Conservation (phyloP, 148 eudicot genomes). For the Heliamphora exappendiculata region DNA sequence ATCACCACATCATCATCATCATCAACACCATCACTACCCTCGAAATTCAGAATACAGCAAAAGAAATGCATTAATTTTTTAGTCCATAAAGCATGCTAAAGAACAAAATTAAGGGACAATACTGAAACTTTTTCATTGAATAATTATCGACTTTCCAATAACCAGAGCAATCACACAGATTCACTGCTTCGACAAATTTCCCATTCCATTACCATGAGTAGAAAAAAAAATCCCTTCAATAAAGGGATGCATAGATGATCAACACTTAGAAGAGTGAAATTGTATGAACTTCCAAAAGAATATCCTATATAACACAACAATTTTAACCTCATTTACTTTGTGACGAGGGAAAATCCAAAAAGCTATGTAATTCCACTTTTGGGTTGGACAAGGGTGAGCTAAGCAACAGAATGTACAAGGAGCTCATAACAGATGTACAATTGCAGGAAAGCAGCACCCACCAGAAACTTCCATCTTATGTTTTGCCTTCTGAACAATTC, state of each 20-base stretch:
- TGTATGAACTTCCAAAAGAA: neutral
- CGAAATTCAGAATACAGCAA: too few relatives aligned
- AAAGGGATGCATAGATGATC: neutral
- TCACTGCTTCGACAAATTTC: neutral
- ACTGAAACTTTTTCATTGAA: neutral
- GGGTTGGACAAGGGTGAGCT: conserved; percentile 4
- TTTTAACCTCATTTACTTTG: conserved; percentile 21
- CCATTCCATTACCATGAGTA: neutral
- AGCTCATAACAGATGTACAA: conserved; percentile 38
- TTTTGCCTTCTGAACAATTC: neutral
- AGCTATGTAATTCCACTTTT: neutral
- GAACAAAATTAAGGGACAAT: neutral
- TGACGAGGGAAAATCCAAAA: conserved; percentile 3
- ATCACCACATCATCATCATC: neutral
- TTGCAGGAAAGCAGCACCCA: conserved; percentile 31
- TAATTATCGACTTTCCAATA: neutral
- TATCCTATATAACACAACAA: conserved; percentile 14
- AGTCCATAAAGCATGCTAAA: neutral
- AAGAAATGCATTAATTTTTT: neutral
- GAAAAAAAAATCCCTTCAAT: neutral
- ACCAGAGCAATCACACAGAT: neutral
- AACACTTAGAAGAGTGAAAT: neutral
- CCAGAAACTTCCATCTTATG: conserved; percentile 13
- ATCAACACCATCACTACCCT: too few relatives aligned
- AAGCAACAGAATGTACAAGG: conserved; percentile 34